These are phyloP conservation scores for Vararia minispora DNA, from an alignment of 768 basidiomycete species.

Conservation along the genomic window DNA sequence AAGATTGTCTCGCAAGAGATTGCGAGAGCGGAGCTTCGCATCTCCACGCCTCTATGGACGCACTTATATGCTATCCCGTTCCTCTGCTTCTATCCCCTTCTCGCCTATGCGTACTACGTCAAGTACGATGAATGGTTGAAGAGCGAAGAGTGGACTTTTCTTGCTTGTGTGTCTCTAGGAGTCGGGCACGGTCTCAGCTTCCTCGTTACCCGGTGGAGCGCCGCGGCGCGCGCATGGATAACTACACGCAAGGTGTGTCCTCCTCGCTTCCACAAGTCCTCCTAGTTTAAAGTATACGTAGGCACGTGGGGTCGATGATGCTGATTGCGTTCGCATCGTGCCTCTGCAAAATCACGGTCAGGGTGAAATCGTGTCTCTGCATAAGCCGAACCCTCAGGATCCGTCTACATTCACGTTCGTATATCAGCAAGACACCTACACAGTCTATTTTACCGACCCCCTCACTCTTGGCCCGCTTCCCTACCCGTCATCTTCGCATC, in stretches of 20 bases:
- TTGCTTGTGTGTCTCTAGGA: constrained; percentile 77
- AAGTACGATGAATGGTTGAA: constrained; percentile 85
- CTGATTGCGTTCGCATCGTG: constrained; percentile 72
- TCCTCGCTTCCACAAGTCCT: constrained; percentile 2
- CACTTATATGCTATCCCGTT: constrained; percentile 72
- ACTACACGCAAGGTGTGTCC: constrained; percentile 60
- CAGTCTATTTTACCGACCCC: constrained; percentile 45
- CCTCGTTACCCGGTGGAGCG: constrained; percentile 83
- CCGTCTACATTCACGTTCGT: constrained; percentile 70
- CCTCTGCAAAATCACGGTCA: constrained; percentile 75
- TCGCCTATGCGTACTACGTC: constrained; percentile 86
- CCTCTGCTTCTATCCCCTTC: constrained; percentile 68
- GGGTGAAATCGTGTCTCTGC: constrained; percentile 77
- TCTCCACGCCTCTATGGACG: constrained; percentile 53
- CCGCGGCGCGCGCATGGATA: constrained; percentile 65
- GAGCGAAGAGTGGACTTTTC: constrained; percentile 97
- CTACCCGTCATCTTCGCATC: constrained; percentile 72
- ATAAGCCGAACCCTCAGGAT: constrained; percentile 49
- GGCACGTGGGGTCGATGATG: constrained; percentile 59
- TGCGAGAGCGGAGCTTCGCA: constrained; percentile 52
- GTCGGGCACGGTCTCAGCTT: constrained; percentile 89
- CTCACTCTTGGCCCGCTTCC: constrained; percentile 68
- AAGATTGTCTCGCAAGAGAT: constrained; percentile 59
- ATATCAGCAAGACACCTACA: constrained; percentile 92
- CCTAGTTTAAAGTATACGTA: constrained; percentile 11